Base-by-base conservation (phyloP, 106 monocot species). In the Dactylorhiza incarnata region DNA sequence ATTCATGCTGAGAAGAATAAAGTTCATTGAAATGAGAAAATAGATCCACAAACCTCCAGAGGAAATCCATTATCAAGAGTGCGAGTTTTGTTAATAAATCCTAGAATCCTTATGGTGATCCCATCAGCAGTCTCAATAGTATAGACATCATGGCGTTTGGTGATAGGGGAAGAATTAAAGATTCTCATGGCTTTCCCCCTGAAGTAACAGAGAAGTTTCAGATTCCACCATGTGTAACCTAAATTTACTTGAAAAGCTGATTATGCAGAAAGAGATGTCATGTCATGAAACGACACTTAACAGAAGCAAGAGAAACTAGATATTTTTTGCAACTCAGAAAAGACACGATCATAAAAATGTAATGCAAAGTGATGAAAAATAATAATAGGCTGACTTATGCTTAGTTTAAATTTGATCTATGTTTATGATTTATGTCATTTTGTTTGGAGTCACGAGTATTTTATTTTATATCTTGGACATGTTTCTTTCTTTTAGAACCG, bases 41-140 rank as follows among this genome's bases (percentile, higher is more conserved):
- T 49, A 22, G 1, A 16, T 72, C 49, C 2, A 22, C 48, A 20
- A 48, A 72, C 72, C 72, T 72, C 72, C 48, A 48, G 11, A 48
- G 72, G 9, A 72, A 72, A 72, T 8, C 77, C 77, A 54, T 77
- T 77, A 22, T 67, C 49, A 50, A 67, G 49, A 67, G 76, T 68
- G 15, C 25, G 24, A 20, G 19, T 7, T 68, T 68, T 51, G 29
- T 77, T 68, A 37, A 77, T 77, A 50, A 77, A 67, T 23, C 76
- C 76, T 29, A 67, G 66, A 68, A 77, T 24, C 66, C 49, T 67
- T 49, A 77, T 26, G 50, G 76, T 77, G 25, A 77, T 68, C 50
- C 76, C 76, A 68, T 77, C 76, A 25, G 49, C 66, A 16, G 76
- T 68, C 67, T 77, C 67, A 44, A 77, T 24, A 15, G 76, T 77